Base-by-base conservation (phyloP, 2,329 filamentous ascomycete species). In the Xylaria sp. region DNA sequence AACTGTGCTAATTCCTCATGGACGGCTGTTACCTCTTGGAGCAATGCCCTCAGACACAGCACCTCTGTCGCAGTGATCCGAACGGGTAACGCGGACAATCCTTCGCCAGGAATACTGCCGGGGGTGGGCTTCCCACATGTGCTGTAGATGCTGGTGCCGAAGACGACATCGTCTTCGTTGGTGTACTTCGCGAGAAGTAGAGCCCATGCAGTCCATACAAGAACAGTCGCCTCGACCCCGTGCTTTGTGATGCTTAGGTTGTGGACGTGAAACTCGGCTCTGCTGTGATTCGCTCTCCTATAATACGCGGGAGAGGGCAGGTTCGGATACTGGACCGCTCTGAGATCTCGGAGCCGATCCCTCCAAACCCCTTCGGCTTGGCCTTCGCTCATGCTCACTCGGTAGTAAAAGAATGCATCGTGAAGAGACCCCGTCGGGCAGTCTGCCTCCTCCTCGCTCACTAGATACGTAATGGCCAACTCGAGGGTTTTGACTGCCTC, bases 161-260 rank as follows among this genome's bases (percentile, higher is more conserved):
- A 49, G 29, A 49, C 46, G 17, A 49, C 29, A 25, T 49, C 29
- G n/a, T 35, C 29, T 35, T 35, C 46, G 29, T 49, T 35, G 29
- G 29, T 35, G 29, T 49, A 49, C 35, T 35, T 35, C 46, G 46
- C 46, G 29, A 35, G 46, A 49, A 49, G 46, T 15, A 49, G 46
- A 49, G 46, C 46, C 46, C 46, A 49, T 37, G 46, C 43, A 47
- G 43, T 47, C 43, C 43, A 49, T 37, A 35, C 46, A 35, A 49
- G 46, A 49, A 49, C 29, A 23, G 29, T 35, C 25, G 46, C 29
- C 29, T 35, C 29, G 46, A 35, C 46, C 17, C 29, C 46, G 29
- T 47, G 11, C 43, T 47, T 47, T 47, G 43, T 47, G 43, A 47
- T 47, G 25, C 43, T 47, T 47, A 47, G 43, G 43, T 47, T 47